These are phyloP conservation scores for Diospyros kaki DNA, from an alignment of 148 eudicot genomes.

Conservation along the genomic window DNA sequence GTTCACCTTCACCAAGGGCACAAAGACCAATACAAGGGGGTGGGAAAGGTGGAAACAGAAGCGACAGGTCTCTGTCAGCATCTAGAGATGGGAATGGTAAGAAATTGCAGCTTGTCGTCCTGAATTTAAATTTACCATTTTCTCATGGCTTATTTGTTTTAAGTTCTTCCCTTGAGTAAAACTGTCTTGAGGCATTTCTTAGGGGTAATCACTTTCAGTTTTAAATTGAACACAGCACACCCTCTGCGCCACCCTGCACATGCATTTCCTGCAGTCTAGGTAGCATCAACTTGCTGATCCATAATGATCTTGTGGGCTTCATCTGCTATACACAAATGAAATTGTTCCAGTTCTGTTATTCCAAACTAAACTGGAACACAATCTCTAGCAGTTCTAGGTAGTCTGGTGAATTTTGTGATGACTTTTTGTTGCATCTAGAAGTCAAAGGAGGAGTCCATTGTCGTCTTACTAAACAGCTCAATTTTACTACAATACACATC, in stretches of 20 bases:
- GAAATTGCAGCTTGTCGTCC: background rate
- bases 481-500: background rate
- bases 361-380: background rate
- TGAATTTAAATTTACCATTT: background rate
- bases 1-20: slow-evolving; percentile 46
- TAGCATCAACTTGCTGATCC: background rate
- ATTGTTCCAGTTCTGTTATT: background rate
- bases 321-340: background rate
- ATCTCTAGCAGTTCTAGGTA: background rate
- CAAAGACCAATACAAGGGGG: slow-evolving; percentile 36
- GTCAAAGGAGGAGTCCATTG: background rate
- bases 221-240: background rate
- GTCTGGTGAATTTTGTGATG: background rate
- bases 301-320: background rate
- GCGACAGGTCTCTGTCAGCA: background rate
- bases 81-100: background rate
- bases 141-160: background rate
- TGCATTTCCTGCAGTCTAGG: background rate
- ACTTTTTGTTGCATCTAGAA: background rate
- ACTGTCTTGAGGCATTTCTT: background rate
- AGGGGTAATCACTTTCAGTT: background rate
- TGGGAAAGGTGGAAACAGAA: slow-evolving; percentile 40
- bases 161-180: background rate
- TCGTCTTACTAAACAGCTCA: background rate
- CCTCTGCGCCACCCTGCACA: background rate